Conservation (phyloP, 345 rosid species). For the Mercurialis annua region DNA sequence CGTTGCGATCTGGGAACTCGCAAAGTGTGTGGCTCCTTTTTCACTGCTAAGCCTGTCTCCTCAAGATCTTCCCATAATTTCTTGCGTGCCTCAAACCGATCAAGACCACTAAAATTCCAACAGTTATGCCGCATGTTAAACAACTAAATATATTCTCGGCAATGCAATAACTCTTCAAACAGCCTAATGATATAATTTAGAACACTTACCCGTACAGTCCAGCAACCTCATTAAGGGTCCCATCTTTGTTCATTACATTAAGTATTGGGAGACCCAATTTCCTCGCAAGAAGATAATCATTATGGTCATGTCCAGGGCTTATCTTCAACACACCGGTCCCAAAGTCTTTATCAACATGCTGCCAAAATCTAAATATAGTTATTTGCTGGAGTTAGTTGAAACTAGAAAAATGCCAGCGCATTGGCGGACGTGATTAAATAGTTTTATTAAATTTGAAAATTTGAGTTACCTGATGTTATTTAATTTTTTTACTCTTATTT, state of each 20-base stretch:
- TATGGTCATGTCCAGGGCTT: constrained; percentile 99
- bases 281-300: constrained; percentile 91
- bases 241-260: constrained; percentile 98
- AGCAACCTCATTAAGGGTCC: constrained; percentile 87
- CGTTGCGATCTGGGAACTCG: constrained; percentile 97
- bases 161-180: constrained; percentile 13
- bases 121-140: constrained; percentile 18
- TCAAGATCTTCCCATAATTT: constrained; percentile 91
- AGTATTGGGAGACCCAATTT: constrained; percentile 96
- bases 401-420: too few species aligned
- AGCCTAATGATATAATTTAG: constrained; percentile 13
- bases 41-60: constrained; percentile 88
- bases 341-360: constrained; percentile 96
- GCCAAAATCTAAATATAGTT: constrained; percentile 25
- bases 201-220: constrained; percentile 73
- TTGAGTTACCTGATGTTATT: too few species aligned
- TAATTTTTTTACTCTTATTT: too few species aligned
- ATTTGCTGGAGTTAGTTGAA: background rate
- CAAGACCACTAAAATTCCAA: constrained; percentile 67
- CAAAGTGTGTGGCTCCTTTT: constrained; percentile 66
- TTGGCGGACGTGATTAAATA: too few species aligned
- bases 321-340: constrained; percentile 98
- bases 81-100: constrained; percentile 87
- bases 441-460: too few species aligned
- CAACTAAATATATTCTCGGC: constrained; percentile 13